phyloP scores from a whole-genome alignment of 768 basidiomycete genomes.

The Stropharia rugosoannulata region DNA sequence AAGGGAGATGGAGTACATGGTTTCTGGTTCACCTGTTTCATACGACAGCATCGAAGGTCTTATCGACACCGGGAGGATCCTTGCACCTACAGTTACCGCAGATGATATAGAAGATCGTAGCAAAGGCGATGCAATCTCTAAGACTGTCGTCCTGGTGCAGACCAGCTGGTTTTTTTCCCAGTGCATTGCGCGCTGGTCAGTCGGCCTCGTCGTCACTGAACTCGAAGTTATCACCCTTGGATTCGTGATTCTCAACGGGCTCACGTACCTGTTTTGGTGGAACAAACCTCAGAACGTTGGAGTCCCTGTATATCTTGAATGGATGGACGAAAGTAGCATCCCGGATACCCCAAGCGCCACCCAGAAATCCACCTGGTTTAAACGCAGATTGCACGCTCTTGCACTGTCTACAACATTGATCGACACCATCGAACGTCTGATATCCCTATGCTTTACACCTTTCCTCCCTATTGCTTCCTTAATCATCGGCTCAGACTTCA shows the following conservation, averaged over 20 bases:
- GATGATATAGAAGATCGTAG: slow-evolving; percentile 22
- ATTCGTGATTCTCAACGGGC: slow-evolving; percentile 27
- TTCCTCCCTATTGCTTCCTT: neutral
- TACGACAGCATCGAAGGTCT: neutral
- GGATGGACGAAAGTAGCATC: neutral
- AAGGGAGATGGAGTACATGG: neutral
- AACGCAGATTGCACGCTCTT: neutral
- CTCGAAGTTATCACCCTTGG: slow-evolving; percentile 36
- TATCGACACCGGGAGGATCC: slow-evolving; percentile 12
- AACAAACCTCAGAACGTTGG: slow-evolving; percentile 35
- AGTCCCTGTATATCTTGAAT: neutral
- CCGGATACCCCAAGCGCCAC: neutral
- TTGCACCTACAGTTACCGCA: slow-evolving; percentile 16
- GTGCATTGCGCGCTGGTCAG: slow-evolving; percentile 20
- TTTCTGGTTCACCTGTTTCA: neutral
- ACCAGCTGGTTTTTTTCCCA: slow-evolving; percentile 33
- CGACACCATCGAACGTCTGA: too few species aligned
- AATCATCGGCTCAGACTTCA: too few species aligned
- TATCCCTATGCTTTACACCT: too few species aligned
- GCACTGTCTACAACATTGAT: too few species aligned
- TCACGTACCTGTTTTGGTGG: slow-evolving; percentile 36
- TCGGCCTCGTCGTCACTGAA: slow-evolving; percentile 29
- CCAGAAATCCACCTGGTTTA: neutral
- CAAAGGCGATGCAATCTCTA: slow-evolving; percentile 34
- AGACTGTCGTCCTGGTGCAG: slow-evolving; percentile 31